A percentile compares a stretch with the other conserved stretches of the same genome.
These are phyloP conservation scores for Delphinella strobiligena DNA, from an alignment of 2,329 filamentous ascomycete genomes.

Conservation along the genomic window DNA sequence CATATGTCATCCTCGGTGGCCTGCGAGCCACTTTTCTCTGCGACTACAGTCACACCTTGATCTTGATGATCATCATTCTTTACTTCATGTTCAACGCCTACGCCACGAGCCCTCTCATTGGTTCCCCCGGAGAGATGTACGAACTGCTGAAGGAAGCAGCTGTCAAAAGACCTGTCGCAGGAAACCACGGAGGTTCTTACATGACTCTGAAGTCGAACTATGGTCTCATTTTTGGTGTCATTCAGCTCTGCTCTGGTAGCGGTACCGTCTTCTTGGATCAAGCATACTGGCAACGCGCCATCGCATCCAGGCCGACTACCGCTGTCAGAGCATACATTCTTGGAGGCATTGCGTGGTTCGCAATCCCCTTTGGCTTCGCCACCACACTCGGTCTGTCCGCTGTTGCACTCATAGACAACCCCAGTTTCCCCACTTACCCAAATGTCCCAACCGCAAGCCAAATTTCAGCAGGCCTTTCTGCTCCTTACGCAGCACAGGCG, in stretches of 20 bases:
- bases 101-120: slow-evolving; percentile 26
- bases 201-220: slow-evolving; percentile 28
- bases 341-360: slow-evolving; percentile 37
- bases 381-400: slow-evolving; percentile 35
- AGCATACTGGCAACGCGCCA: slow-evolving; percentile 36
- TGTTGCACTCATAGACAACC: slow-evolving; percentile 31
- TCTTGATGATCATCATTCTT: slow-evolving; percentile 33
- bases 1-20: slow-evolving; percentile 25
- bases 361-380: slow-evolving; percentile 35
- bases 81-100: slow-evolving; percentile 33
- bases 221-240: slow-evolving; percentile 30
- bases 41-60: slow-evolving; percentile 28
- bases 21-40: slow-evolving; percentile 31
- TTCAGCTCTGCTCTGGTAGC: slow-evolving; percentile 26
- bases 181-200: slow-evolving; percentile 29
- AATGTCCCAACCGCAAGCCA: slow-evolving; percentile 10
- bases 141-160: slow-evolving; percentile 28
- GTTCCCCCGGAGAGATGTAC: slow-evolving; percentile 27
- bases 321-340: slow-evolving; percentile 28
- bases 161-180: slow-evolving; percentile 23
- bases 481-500: slow-evolving; percentile 13
- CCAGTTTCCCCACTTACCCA: slow-evolving; percentile 30
- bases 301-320: slow-evolving; percentile 25
- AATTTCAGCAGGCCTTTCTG: slow-evolving; percentile 15
- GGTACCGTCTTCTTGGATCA: slow-evolving; percentile 23